These are phyloP conservation scores for Grigorovia humatica DNA, from an alignment of 805 yeast species.

Conservation along the genomic window DNA sequence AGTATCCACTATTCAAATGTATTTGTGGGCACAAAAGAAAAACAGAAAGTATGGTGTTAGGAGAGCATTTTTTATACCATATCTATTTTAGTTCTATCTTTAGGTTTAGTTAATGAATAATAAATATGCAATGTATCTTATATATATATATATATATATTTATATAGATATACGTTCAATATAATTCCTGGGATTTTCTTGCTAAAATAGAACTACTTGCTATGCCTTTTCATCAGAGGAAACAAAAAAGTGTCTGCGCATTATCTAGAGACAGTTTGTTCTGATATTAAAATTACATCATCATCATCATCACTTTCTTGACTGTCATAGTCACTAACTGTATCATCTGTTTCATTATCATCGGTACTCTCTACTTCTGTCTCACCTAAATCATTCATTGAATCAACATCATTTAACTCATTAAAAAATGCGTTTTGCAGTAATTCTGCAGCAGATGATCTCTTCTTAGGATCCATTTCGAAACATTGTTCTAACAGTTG, in stretches of 20 bases:
- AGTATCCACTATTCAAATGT: slow-evolving; percentile 77
- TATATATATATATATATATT: not conserved
- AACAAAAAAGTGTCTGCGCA: no score
- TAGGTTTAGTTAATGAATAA: not conserved
- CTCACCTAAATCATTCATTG: slow-evolving; percentile 8
- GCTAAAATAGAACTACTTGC: no score
- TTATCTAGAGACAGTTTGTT: slow-evolving; percentile 2
- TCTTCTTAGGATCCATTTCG: slow-evolving; percentile 44
- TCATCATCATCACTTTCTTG: slow-evolving; percentile 15
- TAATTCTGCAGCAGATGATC: slow-evolving; percentile 50
- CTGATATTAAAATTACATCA: slow-evolving; percentile 20
- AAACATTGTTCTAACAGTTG: slow-evolving; percentile 49
- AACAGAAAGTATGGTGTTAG: slow-evolving; percentile 70
- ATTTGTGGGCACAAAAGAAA: slow-evolving; percentile 82
- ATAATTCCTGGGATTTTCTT: no score
- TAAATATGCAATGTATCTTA: not conserved
- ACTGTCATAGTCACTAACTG: slow-evolving; percentile 8
- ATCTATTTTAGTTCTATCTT: slow-evolving; percentile 37
- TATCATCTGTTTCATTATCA: slow-evolving; percentile 14
- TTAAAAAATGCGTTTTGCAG: slow-evolving; percentile 51
- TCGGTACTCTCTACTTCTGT: slow-evolving; percentile 20
- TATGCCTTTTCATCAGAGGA: not conserved
- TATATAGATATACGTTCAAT: no score
- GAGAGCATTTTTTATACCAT: slow-evolving; percentile 76
- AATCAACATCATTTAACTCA: slow-evolving; percentile 26